Base-by-base conservation (phyloP, 2,329 filamentous ascomycete species). In the Aspergillus quadricinctus region DNA sequence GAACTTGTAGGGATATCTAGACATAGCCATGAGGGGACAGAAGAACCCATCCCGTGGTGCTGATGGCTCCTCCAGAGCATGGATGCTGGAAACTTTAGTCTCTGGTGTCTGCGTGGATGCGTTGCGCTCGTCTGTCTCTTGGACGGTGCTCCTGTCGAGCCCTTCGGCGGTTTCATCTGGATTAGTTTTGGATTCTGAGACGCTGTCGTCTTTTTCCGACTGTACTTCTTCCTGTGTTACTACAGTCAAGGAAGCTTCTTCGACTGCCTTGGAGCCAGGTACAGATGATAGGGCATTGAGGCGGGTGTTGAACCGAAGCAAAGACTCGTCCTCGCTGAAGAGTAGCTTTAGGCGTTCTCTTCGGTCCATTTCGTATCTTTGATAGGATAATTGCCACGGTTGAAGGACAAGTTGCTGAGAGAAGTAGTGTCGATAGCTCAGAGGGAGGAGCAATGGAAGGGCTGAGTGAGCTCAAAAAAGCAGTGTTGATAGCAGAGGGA, bases 1-100 rank as follows among this genome's bases (percentile, higher is more conserved):
- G 56, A 73, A 75, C 55, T 71, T 76, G 65, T 78, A 78, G 3
- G 77, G 76, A 52, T 73, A 77, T 41, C 72, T 74, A 14, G 69
- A 69, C 6, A 78, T 66, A 19, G 75, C 69, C 9, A 66, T 48
- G 28, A 76, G 65, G 5, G 74, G 73, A 55, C 74, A 78, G 60
- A 78, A 79, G 14, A 62, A 65, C 9, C 64, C 61, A 29, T 64
- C 58, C 27, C 60, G 43, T 4, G 56, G 55, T 14, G 52, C 31
- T 21, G 53, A 21, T 29, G 11, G 19, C 29, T 31, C 31, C n/a
- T 27, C 27, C 43, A 21, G 49, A 3, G 11, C 3, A 25, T 52
- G 40, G n/a, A 3, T 21, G n/a, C 14, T 45, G n/a, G 41, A 23
- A 7, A 5, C 10, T 17, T 40, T 46, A 11, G 23, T 27, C 7